Base-by-base conservation (phyloP, 2,329 filamentous ascomycete species). In the Aspergillus niger region DNA sequence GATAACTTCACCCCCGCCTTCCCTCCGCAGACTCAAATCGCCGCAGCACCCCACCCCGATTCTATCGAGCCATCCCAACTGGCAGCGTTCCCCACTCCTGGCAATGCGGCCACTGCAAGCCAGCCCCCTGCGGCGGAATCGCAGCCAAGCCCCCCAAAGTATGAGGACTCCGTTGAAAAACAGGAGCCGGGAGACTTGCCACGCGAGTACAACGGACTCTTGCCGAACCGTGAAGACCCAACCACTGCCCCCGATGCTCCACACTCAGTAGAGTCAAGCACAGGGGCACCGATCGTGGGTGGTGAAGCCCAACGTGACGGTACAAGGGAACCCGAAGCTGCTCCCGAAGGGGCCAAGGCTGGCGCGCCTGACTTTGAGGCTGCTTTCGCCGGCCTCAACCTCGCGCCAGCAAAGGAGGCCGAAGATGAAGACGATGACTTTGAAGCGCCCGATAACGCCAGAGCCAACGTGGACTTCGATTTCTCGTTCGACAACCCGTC, bases 1-100 rank as follows among this genome's bases (percentile, higher is more conserved):
- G 95, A 99, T 72, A 89, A 97, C 75, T 98, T 98, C 73, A 89
- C 90, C 0, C 87, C 91, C 13, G 84, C 85, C 30, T 83, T 80
- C 47, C 76, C 81, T 1, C 69, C 70, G 5, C 69, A 67, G 50
- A 62, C 62, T n/a, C 65, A 72, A 48, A 68, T 69, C 24, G 69
- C 68, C 48, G 69, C 67, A 24, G 69, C 68, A 39, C 63, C 68
- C 50, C 67, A 69, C 61, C 70, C 65, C 32, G 71, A 70, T 61
- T 72, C 64, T 55, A 78, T 72, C 62, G 79, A 70, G 65, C 76
- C 66, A 61, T 73, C 70, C 67, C 76, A 72, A 61, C 71, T 74
- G 64, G 65, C 70, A 65, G 62, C 77, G 63, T 74, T 79, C 72
- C 67, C 77, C 67, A 63, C 74, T 38, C 74, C 76, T n/a, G 75